A percentile compares a stretch with the other conserved stretches of the same genome.
phyloP scores from a whole-genome alignment of 2,329 filamentous ascomycete genomes.

The Cryphonectria carpinicola region DNA sequence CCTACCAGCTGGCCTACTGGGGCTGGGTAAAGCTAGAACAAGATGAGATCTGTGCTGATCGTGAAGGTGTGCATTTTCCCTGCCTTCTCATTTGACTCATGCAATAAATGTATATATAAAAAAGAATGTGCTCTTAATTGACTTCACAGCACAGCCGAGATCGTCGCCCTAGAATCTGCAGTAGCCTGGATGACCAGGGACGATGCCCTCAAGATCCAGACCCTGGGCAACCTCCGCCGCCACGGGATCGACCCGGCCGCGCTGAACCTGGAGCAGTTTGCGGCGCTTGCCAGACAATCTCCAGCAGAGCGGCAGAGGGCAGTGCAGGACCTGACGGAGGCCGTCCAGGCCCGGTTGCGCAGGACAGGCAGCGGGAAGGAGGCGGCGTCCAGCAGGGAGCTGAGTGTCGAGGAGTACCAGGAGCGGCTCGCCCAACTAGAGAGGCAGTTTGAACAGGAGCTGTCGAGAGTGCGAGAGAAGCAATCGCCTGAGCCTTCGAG shows the following conservation, averaged over 20 bases:
- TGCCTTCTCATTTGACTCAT: neutral
- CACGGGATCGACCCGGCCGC: constrained; percentile 6
- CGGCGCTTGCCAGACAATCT: neutral
- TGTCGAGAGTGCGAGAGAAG: neutral
- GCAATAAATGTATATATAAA: no score
- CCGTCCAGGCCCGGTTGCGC: neutral
- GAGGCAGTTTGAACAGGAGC: constrained; percentile 6
- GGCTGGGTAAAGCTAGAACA: constrained; percentile 75
- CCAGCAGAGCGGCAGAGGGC: constrained; percentile 4
- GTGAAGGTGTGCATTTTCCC: constrained; percentile 51
- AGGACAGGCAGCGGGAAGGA: neutral
- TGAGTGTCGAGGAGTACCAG: constrained; percentile 1
- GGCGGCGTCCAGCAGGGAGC: neutral
- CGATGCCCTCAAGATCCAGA: constrained; percentile 3
- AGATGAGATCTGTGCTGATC: constrained; percentile 66
- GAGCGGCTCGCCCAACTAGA: constrained; percentile 8
- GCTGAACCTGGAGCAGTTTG: neutral
- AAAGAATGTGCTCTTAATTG: constrained; percentile 5
- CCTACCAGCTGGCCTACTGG: constrained; percentile 79
- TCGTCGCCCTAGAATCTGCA: constrained; percentile 44
- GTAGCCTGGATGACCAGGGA: constrained; percentile 32
- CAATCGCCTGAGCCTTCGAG: neutral
- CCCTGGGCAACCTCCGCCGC: neutral
- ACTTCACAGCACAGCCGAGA: constrained; percentile 31
- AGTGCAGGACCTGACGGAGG: neutral